phyloP scores from a whole-genome alignment of 202 grass and related monocot species.

The Elaeis oleifera region DNA sequence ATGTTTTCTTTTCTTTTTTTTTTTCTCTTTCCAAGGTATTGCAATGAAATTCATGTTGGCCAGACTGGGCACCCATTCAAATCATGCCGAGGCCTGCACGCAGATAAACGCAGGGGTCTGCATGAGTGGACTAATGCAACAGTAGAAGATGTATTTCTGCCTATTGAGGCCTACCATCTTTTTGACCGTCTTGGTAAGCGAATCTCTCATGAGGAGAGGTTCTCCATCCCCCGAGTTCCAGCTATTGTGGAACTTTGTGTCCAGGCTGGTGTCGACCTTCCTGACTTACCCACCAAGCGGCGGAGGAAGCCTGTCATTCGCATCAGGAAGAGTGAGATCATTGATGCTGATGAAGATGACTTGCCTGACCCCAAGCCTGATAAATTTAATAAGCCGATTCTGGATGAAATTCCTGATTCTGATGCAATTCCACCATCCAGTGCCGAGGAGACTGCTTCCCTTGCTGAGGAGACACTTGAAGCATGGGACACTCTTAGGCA shows the following conservation, averaged over 20 bases:
- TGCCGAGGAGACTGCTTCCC: conserved; percentile 45
- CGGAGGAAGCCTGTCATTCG: conserved; percentile 73
- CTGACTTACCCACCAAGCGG: conserved; percentile 67
- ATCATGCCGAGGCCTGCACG: conserved; percentile 63
- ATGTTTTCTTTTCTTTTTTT: no score
- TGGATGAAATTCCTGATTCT: conserved; percentile 43
- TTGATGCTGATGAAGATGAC: conserved; percentile 91
- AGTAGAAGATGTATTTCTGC: conserved; percentile 65
- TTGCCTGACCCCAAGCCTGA: conserved; percentile 54
- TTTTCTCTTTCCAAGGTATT: conserved; percentile 39
- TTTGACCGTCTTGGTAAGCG: conserved; percentile 66
- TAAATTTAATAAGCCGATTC: conserved; percentile 47
- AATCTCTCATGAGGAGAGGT: conserved; percentile 77
- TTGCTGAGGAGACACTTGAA: conserved; percentile 62
- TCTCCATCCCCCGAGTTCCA: conserved; percentile 49
- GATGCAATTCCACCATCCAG: conserved; percentile 34
- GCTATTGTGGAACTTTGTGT: conserved; percentile 87
- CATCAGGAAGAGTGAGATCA: conserved; percentile 58
- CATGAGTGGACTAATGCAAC: conserved; percentile 72
- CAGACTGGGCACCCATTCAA: conserved; percentile 73
- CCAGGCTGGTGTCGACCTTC: conserved; percentile 85
- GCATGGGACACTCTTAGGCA: conserved; percentile 52
- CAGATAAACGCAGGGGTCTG: conserved; percentile 51
- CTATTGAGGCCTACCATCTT: conserved; percentile 75
- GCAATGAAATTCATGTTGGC: conserved; percentile 88